A percentile compares a stretch with the other conserved stretches of the same genome.
Conservation (phyloP, 2,329 filamentous ascomycete species). For the Ceratocystis eucalypticola region DNA sequence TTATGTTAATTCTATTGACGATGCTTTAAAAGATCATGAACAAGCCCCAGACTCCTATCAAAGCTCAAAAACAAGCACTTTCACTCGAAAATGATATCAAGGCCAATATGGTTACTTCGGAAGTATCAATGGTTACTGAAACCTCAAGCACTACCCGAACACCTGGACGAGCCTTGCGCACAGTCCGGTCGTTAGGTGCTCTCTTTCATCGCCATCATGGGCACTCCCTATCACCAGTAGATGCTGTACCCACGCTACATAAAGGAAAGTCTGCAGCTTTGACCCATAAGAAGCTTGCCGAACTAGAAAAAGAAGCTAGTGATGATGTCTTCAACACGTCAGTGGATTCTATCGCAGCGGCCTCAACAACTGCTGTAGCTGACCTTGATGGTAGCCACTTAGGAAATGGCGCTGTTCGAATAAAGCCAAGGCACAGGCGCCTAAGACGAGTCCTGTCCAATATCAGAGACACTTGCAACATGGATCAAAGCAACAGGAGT, state of each 20-base stretch:
- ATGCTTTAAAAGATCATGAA: neutral
- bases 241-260: constrained; percentile 5
- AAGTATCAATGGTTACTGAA: neutral
- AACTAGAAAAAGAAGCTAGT: neutral
- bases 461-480: constrained; percentile 3
- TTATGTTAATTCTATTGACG: neutral
- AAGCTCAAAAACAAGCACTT: neutral
- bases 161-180: constrained; percentile 13
- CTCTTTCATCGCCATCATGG: constrained; percentile 16
- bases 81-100: neutral
- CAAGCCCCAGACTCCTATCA: neutral
- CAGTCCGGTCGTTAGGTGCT: constrained; percentile 14
- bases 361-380: constrained; percentile 10
- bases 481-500: neutral
- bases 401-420: neutral
- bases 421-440: constrained; percentile 1
- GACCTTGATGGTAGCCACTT: neutral
- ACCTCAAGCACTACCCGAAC: neutral
- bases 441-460: constrained; percentile 15
- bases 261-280: neutral
- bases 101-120: neutral
- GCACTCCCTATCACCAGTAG: neutral
- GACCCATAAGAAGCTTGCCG: constrained; percentile 1
- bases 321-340: constrained; percentile 3
- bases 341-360: constrained; percentile 7